Percentiles rank a stretch among this genome's conserved stretches.
Evolutionary conservation across 2,329 filamentous ascomycete genomes (phyloP).

Genomic region (Nemania abortiva): DNA sequence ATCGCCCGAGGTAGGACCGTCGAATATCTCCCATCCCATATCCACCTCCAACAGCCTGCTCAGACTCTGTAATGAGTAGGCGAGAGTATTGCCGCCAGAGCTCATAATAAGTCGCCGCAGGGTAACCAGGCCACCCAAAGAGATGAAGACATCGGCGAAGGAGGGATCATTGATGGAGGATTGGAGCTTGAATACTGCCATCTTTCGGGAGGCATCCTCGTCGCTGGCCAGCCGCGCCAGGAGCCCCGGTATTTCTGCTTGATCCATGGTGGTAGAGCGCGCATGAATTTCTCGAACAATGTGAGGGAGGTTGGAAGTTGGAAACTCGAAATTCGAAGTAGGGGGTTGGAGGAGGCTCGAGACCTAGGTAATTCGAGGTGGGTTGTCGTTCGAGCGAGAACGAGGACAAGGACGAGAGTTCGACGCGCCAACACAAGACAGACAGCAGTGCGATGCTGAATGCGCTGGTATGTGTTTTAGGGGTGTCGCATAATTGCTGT

Average conservation of each 20-base stretch:
- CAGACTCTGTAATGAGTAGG: conserved; percentile 92
- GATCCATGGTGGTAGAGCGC: conserved; percentile 64
- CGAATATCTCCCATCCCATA: conserved; percentile 95
- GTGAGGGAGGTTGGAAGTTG: neutral
- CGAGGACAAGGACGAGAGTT: neutral
- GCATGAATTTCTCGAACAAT: neutral
- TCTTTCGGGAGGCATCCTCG: conserved; percentile 94
- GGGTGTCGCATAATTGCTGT: conserved; percentile 30
- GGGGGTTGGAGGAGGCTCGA: neutral
- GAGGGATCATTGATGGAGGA: conserved; percentile 94
- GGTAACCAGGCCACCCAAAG: conserved; percentile 84
- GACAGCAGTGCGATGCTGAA: conserved; percentile 22
- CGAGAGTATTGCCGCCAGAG: conserved; percentile 91
- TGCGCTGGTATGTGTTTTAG: conserved; percentile 16
- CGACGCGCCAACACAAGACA: conserved; percentile 3
- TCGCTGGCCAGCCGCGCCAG: conserved; percentile 74
- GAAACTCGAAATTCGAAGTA: neutral
- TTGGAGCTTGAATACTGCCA: conserved; percentile 99
- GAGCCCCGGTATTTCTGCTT: conserved; percentile 74
- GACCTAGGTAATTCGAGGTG: neutral
- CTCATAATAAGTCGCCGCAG: conserved; percentile 86
- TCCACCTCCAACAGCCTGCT: conserved; percentile 91
- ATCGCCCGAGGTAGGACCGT: conserved; percentile 71
- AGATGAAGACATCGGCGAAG: conserved; percentile 96
- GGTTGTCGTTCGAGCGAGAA: neutral